These are phyloP conservation scores for Aspergillus ochraceoroseus DNA, from an alignment of 2,329 filamentous ascomycete species.

Conservation along the genomic window DNA sequence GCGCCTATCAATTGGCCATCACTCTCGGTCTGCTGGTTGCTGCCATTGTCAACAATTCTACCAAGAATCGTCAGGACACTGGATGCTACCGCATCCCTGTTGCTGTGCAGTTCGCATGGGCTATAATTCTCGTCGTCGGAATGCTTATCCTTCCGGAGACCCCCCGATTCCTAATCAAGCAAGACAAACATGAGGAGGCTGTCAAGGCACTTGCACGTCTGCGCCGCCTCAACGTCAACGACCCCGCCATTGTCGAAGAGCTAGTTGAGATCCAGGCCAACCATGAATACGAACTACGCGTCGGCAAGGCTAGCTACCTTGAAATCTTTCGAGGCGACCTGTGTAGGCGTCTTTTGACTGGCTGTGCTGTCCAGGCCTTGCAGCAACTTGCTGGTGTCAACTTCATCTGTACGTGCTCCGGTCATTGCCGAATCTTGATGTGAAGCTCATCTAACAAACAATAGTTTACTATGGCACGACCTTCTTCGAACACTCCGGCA, in stretches of 20 bases:
- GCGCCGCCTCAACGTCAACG: slow-evolving; percentile 61
- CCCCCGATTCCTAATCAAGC: slow-evolving; percentile 77
- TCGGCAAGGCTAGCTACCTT: slow-evolving; percentile 36
- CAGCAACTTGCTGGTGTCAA: slow-evolving; percentile 44
- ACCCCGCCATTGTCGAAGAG: slow-evolving; percentile 69
- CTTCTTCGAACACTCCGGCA: slow-evolving; percentile 41
- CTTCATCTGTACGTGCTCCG: slow-evolving; percentile 38
- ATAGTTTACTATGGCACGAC: slow-evolving; percentile 39
- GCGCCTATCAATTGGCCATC: slow-evolving; percentile 75
- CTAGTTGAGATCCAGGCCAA: slow-evolving; percentile 81
- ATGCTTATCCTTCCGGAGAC: slow-evolving; percentile 75
- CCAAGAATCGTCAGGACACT: slow-evolving; percentile 57
- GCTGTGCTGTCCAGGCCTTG: slow-evolving; percentile 38
- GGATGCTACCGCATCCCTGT: slow-evolving; percentile 75
- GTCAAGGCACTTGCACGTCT: slow-evolving; percentile 59
- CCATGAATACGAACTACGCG: slow-evolving; percentile 69
- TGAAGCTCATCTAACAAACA: slow-evolving; percentile 12
- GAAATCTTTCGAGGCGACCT: slow-evolving; percentile 36
- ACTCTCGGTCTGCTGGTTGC: slow-evolving; percentile 71
- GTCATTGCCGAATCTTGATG: not conserved
- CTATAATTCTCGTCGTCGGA: slow-evolving; percentile 65
- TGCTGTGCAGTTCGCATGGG: slow-evolving; percentile 73
- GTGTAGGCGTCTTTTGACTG: slow-evolving; percentile 39
- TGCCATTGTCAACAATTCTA: slow-evolving; percentile 66
- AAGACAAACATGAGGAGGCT: slow-evolving; percentile 61